These are phyloP conservation scores for Keithomyces neogunnii DNA, from an alignment of 2,329 filamentous ascomycete species.

Conservation along the genomic window DNA sequence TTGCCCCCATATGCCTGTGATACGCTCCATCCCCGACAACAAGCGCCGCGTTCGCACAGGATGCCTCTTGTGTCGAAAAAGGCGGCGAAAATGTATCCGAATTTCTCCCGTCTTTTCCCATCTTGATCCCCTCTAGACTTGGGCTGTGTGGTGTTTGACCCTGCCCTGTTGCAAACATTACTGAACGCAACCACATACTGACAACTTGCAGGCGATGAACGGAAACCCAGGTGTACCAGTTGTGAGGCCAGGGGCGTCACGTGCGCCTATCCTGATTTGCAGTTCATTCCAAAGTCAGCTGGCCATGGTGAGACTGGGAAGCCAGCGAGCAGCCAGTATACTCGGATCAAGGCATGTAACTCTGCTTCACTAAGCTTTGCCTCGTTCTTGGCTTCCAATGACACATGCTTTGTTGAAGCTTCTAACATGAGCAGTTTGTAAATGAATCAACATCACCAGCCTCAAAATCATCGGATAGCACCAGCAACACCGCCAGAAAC, in stretches of 20 bases:
- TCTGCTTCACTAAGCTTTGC: background rate
- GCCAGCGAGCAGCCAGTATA: background rate
- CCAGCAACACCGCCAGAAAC: background rate
- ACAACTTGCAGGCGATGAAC: constrained; percentile 10
- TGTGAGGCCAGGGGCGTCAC: constrained; percentile 8
- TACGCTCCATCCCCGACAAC: constrained; percentile 10
- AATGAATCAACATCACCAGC: constrained; percentile 2
- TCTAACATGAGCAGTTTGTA: constrained; percentile 1
- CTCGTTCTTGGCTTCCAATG: background rate
- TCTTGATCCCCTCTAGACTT: background rate
- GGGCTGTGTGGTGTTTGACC: background rate
- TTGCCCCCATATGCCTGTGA: constrained; percentile 9
- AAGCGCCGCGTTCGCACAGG: constrained; percentile 14
- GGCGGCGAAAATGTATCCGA: constrained; percentile 12
- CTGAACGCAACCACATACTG: too few relatives aligned
- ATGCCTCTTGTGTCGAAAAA: constrained; percentile 11
- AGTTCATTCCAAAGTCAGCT: constrained; percentile 6
- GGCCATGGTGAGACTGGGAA: background rate
- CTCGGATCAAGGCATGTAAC: constrained; percentile 6
- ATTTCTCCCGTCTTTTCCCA: background rate
- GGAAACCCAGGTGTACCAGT: constrained; percentile 11
- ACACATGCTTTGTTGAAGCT: too few relatives aligned
- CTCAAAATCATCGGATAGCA: background rate
- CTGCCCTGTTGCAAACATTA: too few relatives aligned
- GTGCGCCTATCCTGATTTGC: constrained; percentile 10